Evolutionary conservation across 2,329 filamentous ascomycete species (phyloP).

Genomic region (Hymenoscyphus fructigenus): DNA sequence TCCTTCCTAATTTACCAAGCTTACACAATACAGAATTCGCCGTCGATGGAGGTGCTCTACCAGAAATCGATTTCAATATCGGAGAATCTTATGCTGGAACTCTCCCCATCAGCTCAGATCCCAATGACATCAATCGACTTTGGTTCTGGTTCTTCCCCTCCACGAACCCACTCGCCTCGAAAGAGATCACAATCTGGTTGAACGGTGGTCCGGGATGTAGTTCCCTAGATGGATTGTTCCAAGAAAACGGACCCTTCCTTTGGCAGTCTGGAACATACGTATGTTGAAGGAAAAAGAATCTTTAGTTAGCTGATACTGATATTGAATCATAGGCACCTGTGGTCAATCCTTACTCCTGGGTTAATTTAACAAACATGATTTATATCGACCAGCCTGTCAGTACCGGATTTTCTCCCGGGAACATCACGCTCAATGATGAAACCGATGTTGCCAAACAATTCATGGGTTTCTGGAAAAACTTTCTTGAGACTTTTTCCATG

Average conservation of each 20-base stretch:
- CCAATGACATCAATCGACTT: conserved; percentile 46
- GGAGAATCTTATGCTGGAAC: conserved; percentile 39
- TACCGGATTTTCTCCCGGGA: conserved; percentile 55
- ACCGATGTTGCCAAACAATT: conserved; percentile 56
- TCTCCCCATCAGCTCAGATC: conserved; percentile 50
- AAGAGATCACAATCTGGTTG: conserved; percentile 69
- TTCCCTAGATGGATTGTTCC: conserved; percentile 90
- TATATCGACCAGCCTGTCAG: conserved; percentile 35
- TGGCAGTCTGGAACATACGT: conserved; percentile 29
- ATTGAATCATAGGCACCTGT: conserved; percentile 25
- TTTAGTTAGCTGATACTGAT: conserved; percentile 3
- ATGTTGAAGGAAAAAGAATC: background rate
- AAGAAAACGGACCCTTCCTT: conserved; percentile 33
- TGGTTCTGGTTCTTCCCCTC: conserved; percentile 58
- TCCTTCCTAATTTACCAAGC: background rate
- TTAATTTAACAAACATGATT: conserved; percentile 33
- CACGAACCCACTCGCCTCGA: conserved; percentile 44
- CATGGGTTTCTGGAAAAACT: conserved; percentile 63
- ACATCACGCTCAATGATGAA: conserved; percentile 49
- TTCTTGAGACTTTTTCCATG: conserved; percentile 56
- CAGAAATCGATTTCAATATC: conserved; percentile 34
- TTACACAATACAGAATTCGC: conserved; percentile 26
- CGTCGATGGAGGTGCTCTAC: conserved; percentile 32
- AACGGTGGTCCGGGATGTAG: conserved; percentile 97
- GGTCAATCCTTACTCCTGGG: conserved; percentile 32